phyloP scores from a whole-genome alignment of 2,329 filamentous ascomycete species.

The Tolypocladium tropicale region DNA sequence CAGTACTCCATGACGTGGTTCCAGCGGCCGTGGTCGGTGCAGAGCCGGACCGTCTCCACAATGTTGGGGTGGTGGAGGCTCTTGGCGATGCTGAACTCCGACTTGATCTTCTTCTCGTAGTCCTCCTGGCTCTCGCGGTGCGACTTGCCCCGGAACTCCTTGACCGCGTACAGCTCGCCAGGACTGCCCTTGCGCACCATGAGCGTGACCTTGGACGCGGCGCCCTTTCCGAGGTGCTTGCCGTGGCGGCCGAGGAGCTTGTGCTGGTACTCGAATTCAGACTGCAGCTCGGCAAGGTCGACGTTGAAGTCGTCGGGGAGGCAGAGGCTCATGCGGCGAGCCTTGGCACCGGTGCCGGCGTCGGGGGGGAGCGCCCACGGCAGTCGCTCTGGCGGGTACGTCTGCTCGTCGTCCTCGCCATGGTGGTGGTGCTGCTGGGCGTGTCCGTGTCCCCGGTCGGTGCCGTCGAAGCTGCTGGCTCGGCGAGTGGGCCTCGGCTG shows the following conservation, averaged over 20 bases:
- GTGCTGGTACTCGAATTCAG: conserved; percentile 61
- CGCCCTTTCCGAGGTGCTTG: conserved; percentile 70
- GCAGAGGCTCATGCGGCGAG: conserved; percentile 64
- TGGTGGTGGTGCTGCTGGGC: conserved; percentile 6
- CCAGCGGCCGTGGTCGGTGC: conserved; percentile 65
- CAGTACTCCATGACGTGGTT: conserved; percentile 94
- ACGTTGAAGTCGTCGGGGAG: conserved; percentile 66
- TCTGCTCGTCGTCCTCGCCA: conserved; percentile 13
- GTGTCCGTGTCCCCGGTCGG: conserved; percentile 17
- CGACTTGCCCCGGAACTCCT: conserved; percentile 72
- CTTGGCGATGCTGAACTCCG: conserved; percentile 80
- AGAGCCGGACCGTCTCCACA: conserved; percentile 68
- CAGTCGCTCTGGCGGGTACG: conserved; percentile 30
- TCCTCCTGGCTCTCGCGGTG: conserved; percentile 59
- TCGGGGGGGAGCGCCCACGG: conserved; percentile 55
- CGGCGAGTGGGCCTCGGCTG: conserved; percentile 19
- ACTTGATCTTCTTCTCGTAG: conserved; percentile 84
- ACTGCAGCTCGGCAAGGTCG: conserved; percentile 56
- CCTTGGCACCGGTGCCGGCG: conserved; percentile 65
- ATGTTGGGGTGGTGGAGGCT: conserved; percentile 81
- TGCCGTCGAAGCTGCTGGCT: conserved; percentile 39
- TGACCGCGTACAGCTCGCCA: conserved; percentile 68
- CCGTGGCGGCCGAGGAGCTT: conserved; percentile 62
- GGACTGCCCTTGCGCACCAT: conserved; percentile 62
- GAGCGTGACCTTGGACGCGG: conserved; percentile 70